Base-by-base conservation (phyloP, 345 rosid genomes). In the Geranium brycei region DNA sequence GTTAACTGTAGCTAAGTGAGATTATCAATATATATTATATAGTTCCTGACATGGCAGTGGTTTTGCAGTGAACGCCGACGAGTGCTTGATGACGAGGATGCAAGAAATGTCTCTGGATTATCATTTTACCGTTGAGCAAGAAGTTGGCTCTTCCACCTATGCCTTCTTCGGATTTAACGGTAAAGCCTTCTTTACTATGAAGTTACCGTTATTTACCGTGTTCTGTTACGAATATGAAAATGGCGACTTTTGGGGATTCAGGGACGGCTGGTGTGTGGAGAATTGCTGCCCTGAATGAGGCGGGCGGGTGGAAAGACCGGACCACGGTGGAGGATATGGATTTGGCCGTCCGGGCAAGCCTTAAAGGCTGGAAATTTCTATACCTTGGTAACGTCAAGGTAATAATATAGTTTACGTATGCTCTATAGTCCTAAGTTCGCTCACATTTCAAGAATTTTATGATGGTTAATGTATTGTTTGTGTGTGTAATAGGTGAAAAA, bases 291-390 rank as follows among this genome's bases (percentile, higher is more conserved):
- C 63, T 80, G 60, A 63, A 69, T 19, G 83, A 82, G 64, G 82
- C 82, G 0, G 85, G 89, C 2, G 83, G 90, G 40, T 85, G 87
- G 85, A 85, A 78, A 38, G 82, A 85, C 62, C 72, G 79, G 63
- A 82, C 87, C 18, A 84, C 77, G 31, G 87, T 80, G 60, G 85
- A 82, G 69, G 89, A 82, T 68, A 80, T 82, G 89, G 86, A 85
- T 68, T 77, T 82, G 38, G 85, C 87, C 69, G 81, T 80, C 51
- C 68, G 81, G 40, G 83, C 83, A 53, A 80, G 78, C 62, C 81
- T 85, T 19, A 79, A 70, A 68, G 87, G 83, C 66, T 80, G 90
- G 87, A 79, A 85, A 40, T 74, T 80, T 16, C 68, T 82, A 56
- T 80, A 69, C 38, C 58, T 80, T 15, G 83, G 81, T 7, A 80